A percentile compares a stretch with the other conserved stretches of the same genome.
Evolutionary conservation across 768 basidiomycete genomes (phyloP).

Genomic region (Rhodotorula babjevae): DNA sequence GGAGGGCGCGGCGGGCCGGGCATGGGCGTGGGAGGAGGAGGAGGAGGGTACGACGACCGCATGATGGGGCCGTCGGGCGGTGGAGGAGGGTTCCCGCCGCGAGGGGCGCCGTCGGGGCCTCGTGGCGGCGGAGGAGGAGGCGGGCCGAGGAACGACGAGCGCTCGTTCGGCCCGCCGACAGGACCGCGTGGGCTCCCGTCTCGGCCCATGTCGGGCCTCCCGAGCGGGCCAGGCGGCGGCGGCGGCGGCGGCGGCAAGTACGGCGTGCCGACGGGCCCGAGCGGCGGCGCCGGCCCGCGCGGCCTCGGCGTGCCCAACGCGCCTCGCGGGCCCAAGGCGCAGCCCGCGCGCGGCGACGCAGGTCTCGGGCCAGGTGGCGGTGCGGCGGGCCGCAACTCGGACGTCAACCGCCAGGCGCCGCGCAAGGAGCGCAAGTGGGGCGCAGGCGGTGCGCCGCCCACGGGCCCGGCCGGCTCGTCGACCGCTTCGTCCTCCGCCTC

Average conservation of each 20-base stretch:
- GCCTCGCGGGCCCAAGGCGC: constrained; percentile 28
- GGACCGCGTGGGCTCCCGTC: not conserved
- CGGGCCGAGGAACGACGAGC: not conserved
- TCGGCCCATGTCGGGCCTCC: not conserved
- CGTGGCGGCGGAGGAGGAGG: not conserved
- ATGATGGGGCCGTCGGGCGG: not conserved
- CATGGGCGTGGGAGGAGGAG: too few relatives aligned
- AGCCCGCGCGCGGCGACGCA: not conserved
- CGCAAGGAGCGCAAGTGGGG: constrained; percentile 34
- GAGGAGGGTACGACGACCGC: not conserved
- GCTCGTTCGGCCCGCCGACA: not conserved
- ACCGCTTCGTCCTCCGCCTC: not conserved
- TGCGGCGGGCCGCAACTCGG: not conserved
- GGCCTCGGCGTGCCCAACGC: constrained; percentile 9
- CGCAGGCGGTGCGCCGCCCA: not conserved
- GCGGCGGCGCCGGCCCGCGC: not conserved
- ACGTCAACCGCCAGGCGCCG: constrained; percentile 11
- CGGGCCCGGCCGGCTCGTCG: too few relatives aligned
- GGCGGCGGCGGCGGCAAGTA: not conserved
- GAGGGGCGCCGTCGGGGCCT: constrained; percentile 3
- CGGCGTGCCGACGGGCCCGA: not conserved
- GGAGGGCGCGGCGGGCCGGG: not conserved
- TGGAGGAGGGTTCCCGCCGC: not conserved
- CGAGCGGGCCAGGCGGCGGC: not conserved
- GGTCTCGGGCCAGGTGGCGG: not conserved